A percentile compares a stretch with the other conserved stretches of the same genome.
Conservation (phyloP, 768 basidiomycete species). For the Podaxis carcinomalis region DNA sequence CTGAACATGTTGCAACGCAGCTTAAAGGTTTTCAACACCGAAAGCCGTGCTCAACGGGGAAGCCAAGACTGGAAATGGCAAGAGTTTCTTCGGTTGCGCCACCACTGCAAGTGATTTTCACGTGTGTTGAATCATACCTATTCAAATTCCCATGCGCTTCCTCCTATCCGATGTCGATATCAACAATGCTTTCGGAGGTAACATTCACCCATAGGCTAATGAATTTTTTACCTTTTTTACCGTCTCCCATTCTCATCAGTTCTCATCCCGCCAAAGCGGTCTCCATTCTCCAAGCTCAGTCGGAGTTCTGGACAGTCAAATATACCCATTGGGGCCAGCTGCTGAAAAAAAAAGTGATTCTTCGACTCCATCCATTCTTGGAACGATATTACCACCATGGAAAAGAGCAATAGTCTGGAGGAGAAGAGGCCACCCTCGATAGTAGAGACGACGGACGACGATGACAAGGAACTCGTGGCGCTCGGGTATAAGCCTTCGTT, state of each 20-base stretch:
- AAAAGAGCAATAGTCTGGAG: slow-evolving; percentile 13
- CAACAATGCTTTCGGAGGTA: background rate
- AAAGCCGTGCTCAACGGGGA: background rate
- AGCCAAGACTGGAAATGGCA: background rate
- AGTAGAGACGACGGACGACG: slow-evolving; percentile 38
- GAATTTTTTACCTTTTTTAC: background rate
- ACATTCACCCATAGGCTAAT: no score
- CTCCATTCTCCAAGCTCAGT: background rate
- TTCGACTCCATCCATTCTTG: background rate
- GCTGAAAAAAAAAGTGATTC: background rate
- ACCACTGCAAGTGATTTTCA: background rate
- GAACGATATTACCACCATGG: slow-evolving; percentile 3
- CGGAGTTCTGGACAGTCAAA: background rate
- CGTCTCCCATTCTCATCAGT: background rate
- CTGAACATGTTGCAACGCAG: no score
- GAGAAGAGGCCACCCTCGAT: slow-evolving; percentile 17
- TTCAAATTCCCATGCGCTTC: slow-evolving; percentile 2
- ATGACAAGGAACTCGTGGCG: slow-evolving; percentile 61
- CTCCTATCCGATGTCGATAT: background rate
- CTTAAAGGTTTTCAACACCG: no score
- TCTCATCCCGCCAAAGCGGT: background rate
- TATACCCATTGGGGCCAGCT: background rate
- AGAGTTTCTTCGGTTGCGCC: background rate
- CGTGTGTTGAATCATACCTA: background rate
- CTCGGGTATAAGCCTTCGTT: slow-evolving; percentile 77